A percentile compares a stretch with the other conserved stretches of the same genome.
Evolutionary conservation across 2,329 filamentous ascomycete species (phyloP).

Genomic region (Corinectria fuckeliana): DNA sequence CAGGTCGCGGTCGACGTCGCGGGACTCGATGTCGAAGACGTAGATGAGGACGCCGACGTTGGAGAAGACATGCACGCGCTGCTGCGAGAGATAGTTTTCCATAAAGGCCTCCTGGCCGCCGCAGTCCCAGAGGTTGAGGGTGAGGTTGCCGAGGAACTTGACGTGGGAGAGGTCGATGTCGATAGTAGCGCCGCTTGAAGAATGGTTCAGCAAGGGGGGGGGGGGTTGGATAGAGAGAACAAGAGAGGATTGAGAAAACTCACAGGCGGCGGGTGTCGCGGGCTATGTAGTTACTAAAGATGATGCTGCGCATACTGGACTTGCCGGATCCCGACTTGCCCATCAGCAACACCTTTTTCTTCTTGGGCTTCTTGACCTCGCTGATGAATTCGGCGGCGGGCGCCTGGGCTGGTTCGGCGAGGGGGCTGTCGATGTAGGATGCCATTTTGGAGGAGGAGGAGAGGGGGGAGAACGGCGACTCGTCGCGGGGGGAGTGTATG

Average conservation of each 20-base stretch:
- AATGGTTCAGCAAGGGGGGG: neutral
- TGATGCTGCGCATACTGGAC: conserved; percentile 97
- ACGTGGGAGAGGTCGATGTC: conserved; percentile 98
- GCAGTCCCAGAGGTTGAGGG: conserved; percentile 98
- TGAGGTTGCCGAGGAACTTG: conserved; percentile 97
- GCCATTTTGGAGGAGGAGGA: conserved; percentile 38
- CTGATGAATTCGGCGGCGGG: conserved; percentile 47
- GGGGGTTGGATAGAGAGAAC: neutral
- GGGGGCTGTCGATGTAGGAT: conserved; percentile 42
- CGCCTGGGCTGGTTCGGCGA: conserved; percentile 34
- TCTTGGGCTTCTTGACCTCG: conserved; percentile 74
- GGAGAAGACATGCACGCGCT: conserved; percentile 94
- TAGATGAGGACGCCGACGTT: conserved; percentile 98
- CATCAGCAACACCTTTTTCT: conserved; percentile 89
- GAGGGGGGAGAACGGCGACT: neutral
- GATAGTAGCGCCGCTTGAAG: conserved; percentile 81
- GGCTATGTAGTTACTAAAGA: conserved; percentile 98
- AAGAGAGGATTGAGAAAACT: conserved; percentile 38
- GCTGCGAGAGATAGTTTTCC: conserved; percentile 96
- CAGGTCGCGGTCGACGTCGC: conserved; percentile 91
- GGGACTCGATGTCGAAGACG: conserved; percentile 97
- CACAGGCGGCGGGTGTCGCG: conserved; percentile 88
- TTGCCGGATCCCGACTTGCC: conserved; percentile 97
- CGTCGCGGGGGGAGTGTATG: neutral
- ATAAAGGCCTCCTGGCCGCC: conserved; percentile 98